phyloP scores from a whole-genome alignment of 192 early-diverging fungal genomes.

The Rhizoclosmatium globosum region DNA sequence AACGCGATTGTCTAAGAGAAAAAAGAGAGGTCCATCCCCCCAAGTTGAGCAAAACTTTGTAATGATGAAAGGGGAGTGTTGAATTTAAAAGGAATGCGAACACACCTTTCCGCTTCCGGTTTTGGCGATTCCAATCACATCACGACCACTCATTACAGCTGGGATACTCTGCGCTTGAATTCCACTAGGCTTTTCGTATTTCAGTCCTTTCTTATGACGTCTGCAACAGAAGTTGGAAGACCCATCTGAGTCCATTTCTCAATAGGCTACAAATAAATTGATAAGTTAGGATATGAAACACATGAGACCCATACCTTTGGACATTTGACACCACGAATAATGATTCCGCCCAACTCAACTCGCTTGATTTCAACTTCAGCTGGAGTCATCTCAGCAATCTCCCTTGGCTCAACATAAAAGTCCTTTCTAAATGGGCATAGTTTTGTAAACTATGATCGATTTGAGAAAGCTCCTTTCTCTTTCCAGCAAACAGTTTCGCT shows the following conservation, averaged over 20 bases:
- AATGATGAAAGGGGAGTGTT: background rate
- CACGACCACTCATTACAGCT: conserved; percentile 93
- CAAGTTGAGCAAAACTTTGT: background rate
- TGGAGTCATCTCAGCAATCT: conserved; percentile 78
- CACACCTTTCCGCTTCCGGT: conserved; percentile 87
- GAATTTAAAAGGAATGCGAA: background rate
- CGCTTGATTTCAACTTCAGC: conserved; percentile 88
- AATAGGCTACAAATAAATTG: conserved; percentile 61
- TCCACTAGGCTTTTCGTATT: conserved; percentile 85
- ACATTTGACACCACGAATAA: conserved; percentile 87
- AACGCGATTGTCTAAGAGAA: conserved; percentile 79
- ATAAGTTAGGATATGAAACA: background rate
- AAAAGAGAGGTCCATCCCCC: conserved; percentile 13
- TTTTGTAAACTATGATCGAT: conserved; percentile 87
- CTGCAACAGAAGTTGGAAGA: conserved; percentile 69
- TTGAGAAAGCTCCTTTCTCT: conserved; percentile 88
- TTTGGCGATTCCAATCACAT: conserved; percentile 95
- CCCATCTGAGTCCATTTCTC: conserved; percentile 96
- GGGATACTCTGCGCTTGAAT: conserved; percentile 96
- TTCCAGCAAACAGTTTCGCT: conserved; percentile 77
- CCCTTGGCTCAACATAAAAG: conserved; percentile 96
- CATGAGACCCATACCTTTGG: conserved; percentile 66
- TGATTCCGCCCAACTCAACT: conserved; percentile 89
- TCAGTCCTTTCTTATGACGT: conserved; percentile 81
- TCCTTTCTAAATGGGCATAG: conserved; percentile 91